phyloP scores from a whole-genome alignment of 768 basidiomycete genomes.

The Termitomyces titanicus region DNA sequence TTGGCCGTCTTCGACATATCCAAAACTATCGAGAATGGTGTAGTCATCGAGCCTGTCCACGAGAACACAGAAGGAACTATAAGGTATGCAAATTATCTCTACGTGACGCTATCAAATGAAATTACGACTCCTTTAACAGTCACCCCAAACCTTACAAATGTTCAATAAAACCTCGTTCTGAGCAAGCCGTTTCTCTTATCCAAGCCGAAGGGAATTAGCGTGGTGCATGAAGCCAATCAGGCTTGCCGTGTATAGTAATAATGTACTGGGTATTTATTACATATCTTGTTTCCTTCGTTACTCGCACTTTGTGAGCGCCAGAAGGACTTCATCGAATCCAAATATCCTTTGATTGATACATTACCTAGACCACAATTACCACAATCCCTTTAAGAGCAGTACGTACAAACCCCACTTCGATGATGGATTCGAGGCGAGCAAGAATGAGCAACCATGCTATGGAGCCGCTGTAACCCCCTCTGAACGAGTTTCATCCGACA shows the following conservation, averaged over 20 bases:
- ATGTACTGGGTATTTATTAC: constrained; percentile 27
- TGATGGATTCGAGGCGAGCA: not conserved
- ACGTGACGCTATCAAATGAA: not conserved
- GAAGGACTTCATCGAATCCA: constrained; percentile 14
- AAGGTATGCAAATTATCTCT: constrained; percentile 33
- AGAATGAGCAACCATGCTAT: not conserved
- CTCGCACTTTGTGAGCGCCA: constrained; percentile 18
- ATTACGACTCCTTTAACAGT: constrained; percentile 23
- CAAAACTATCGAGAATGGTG: constrained; percentile 41
- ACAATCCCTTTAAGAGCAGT: not conserved
- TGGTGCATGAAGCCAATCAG: not conserved
- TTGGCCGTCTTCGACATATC: constrained; percentile 50
- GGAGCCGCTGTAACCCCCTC: not conserved
- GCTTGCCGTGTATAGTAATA: not conserved
- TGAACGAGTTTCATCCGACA: constrained; percentile 12
- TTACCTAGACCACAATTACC: constrained; percentile 3
- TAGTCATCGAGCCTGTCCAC: constrained; percentile 46
- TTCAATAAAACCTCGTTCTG: constrained; percentile 56
- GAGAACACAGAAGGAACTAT: constrained; percentile 63
- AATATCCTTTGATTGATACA: constrained; percentile 9
- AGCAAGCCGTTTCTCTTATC: constrained; percentile 51
- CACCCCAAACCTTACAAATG: constrained; percentile 65
- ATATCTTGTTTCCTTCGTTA: constrained; percentile 29
- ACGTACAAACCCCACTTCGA: not conserved
- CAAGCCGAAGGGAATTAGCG: constrained; percentile 35